Conservation (phyloP, 2,329 filamentous ascomycete species). For the Annulohypoxylon truncatum region DNA sequence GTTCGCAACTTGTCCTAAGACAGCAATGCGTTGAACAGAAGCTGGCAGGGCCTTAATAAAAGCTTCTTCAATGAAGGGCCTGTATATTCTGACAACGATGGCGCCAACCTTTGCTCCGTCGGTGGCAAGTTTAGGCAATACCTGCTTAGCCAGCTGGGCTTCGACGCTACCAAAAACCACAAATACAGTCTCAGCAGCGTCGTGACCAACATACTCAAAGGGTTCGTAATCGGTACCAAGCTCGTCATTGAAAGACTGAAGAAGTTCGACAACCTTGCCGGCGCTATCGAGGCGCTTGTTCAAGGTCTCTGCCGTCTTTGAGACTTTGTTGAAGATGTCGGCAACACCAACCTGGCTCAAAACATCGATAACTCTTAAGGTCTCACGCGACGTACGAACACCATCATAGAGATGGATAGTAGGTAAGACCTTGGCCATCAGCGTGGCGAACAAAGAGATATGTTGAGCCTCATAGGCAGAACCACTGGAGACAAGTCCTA, state of each 20-base stretch:
- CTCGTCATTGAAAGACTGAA: slow-evolving; percentile 85
- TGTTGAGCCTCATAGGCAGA: slow-evolving; percentile 95
- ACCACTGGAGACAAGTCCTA: slow-evolving; percentile 85
- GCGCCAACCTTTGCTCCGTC: slow-evolving; percentile 84
- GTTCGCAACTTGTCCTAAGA: slow-evolving; percentile 88
- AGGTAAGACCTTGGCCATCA: slow-evolving; percentile 82
- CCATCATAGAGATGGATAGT: slow-evolving; percentile 91
- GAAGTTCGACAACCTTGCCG: slow-evolving; percentile 75
- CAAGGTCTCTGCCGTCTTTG: slow-evolving; percentile 67
- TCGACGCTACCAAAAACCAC: slow-evolving; percentile 95
- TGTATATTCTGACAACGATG: slow-evolving; percentile 91
- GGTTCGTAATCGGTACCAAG: slow-evolving; percentile 92
- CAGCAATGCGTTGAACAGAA: slow-evolving; percentile 79
- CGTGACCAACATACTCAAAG: slow-evolving; percentile 94
- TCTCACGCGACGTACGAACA: slow-evolving; percentile 84
- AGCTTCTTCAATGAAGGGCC: slow-evolving; percentile 93
- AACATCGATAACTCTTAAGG: slow-evolving; percentile 83
- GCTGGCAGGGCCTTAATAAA: slow-evolving; percentile 86
- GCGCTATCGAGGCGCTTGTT: slow-evolving; percentile 78
- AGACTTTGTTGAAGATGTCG: slow-evolving; percentile 73
- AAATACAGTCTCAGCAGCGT: slow-evolving; percentile 81
- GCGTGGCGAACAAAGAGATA: slow-evolving; percentile 88
- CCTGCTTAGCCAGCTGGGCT: slow-evolving; percentile 84
- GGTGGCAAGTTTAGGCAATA: slow-evolving; percentile 77
- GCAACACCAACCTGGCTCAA: slow-evolving; percentile 77